Evolutionary conservation across 257 asterid species (phyloP).

Genomic region (Solanum raphanifolium): DNA sequence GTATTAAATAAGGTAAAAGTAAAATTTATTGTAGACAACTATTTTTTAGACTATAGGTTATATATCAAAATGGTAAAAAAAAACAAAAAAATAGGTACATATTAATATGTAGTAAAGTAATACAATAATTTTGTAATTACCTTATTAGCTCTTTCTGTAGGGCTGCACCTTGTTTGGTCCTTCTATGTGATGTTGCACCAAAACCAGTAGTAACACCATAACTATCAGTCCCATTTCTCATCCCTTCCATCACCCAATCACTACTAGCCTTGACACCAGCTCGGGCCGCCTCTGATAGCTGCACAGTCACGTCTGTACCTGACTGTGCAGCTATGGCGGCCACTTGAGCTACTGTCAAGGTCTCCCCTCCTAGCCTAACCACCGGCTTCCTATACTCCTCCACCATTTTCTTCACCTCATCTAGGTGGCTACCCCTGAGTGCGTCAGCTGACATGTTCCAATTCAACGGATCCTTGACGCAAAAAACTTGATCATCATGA

Average conservation of each 20-base stretch:
- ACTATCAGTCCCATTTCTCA: slow-evolving; percentile 27
- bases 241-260: slow-evolving; percentile 33
- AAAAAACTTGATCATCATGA: not conserved
- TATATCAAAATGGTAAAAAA: not conserved
- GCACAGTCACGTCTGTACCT: slow-evolving; percentile 8
- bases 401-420: slow-evolving; percentile 27
- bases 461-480: slow-evolving; percentile 18
- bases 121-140: not conserved
- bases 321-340: slow-evolving; percentile 22
- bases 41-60: not conserved
- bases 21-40: not conserved
- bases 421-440: slow-evolving; percentile 26
- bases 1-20: not conserved
- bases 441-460: slow-evolving; percentile 33
- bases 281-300: slow-evolving; percentile 27
- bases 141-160: slow-evolving; percentile 33
- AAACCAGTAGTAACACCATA: slow-evolving; percentile 38
- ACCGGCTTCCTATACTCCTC: slow-evolving; percentile 22
- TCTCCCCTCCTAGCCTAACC: slow-evolving; percentile 25
- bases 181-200: slow-evolving; percentile 34
- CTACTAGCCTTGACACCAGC: slow-evolving; percentile 33
- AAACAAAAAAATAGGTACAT: not conserved
- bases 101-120: not conserved
- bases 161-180: slow-evolving; percentile 33
- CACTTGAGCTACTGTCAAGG: slow-evolving; percentile 27